Percentiles rank a stretch among this genome's conserved stretches.
These are phyloP conservation scores for Naegleria fowleri DNA, from an alignment of 208 protist genomes.

Conservation along the genomic window DNA sequence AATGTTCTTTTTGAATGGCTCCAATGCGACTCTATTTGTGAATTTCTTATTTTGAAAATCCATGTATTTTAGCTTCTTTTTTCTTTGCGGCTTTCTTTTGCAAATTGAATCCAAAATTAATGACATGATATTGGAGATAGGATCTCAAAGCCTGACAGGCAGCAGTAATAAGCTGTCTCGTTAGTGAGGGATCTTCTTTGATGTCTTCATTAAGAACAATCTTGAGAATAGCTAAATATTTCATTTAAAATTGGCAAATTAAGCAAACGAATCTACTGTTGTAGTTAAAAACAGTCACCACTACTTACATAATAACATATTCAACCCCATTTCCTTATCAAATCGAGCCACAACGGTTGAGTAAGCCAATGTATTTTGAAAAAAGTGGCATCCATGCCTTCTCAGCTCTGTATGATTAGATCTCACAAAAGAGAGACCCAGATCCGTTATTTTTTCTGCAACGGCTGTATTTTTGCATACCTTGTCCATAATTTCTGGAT, in stretches of 20 bases:
- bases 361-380: not conserved
- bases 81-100: not conserved
- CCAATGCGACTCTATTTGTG: not conserved
- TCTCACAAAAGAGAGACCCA: not conserved
- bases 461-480: not conserved
- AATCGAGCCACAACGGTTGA: not conserved
- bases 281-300: not conserved
- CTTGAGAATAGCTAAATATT: not conserved
- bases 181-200: not conserved
- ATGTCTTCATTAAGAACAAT: not conserved
- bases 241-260: no score
- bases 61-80: not conserved
- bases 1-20: not conserved
- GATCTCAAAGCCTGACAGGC: not conserved
- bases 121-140: not conserved
- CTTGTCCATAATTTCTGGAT: constrained; percentile 37
- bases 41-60: not conserved
- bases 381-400: constrained; percentile 4
- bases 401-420: not conserved
- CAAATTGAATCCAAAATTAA: not conserved
- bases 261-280: no score
- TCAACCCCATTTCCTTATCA: not conserved
- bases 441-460: not conserved
- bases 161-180: not conserved
- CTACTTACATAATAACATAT: not conserved